Conservation (phyloP, 371 early-diverging fungal species). For the Syncephalastrum racemosum region DNA sequence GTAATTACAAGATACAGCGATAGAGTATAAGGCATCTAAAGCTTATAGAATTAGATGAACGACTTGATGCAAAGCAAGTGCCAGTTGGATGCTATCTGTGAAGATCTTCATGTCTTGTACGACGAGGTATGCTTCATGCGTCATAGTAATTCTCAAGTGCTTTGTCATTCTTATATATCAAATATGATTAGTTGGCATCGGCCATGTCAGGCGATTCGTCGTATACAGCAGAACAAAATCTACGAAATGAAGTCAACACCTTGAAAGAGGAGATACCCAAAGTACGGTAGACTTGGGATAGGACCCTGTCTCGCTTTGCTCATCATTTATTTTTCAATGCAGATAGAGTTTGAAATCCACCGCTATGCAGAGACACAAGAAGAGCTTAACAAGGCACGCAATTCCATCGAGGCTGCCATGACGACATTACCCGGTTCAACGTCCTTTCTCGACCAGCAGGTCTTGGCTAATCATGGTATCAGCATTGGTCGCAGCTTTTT, state of each 20-base stretch:
- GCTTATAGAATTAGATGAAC: conserved; percentile 18
- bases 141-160: not conserved
- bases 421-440: conserved; percentile 43
- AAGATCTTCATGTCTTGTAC: conserved; percentile 29
- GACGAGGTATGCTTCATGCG: conserved; percentile 27
- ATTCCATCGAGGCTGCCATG: conserved; percentile 43
- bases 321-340: not conserved
- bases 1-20: conserved; percentile 11
- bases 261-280: conserved; percentile 31
- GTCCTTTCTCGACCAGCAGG: conserved; percentile 38
- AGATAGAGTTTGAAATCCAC: conserved; percentile 33
- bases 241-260: conserved; percentile 36
- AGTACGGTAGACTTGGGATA: conserved; percentile 17
- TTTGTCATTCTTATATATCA: not conserved
- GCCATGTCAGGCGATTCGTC: conserved; percentile 25
- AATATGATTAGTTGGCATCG: conserved; percentile 22
- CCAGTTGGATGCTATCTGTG: conserved; percentile 31
- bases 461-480: conserved; percentile 24
- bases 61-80: conserved; percentile 31
- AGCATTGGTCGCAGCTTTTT: conserved; percentile 14
- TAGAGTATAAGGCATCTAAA: not conserved
- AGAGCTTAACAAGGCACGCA: conserved; percentile 36
- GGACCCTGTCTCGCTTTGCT: too few relatives aligned
- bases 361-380: conserved; percentile 27
- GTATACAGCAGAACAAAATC: conserved; percentile 30